Base-by-base conservation (phyloP, 148 eudicot species). In the Nepenthes gracilis region DNA sequence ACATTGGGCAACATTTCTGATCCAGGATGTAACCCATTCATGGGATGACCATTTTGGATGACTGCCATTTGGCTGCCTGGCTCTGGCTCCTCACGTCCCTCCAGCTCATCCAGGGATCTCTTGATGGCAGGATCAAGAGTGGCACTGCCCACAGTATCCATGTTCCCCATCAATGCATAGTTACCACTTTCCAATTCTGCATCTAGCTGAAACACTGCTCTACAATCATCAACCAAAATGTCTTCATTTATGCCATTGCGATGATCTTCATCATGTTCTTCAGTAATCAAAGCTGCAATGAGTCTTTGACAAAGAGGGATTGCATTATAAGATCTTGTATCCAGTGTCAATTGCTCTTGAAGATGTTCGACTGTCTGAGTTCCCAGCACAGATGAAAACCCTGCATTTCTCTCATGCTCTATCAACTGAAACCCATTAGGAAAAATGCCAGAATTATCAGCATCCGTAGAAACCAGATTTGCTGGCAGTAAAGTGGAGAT, bases 281-380 rank as follows among this genome's bases (percentile, higher is more conserved):
- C 87, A 52, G 88, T 72, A 59, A 85, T 68, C 54, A 85, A 43
- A 64, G 92, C 92, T 61, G 87, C 72, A 49, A 82, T 66, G 33
- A 85, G 74, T 48, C 78, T 80, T 63, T 85, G 85, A 58, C 61
- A 80, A 23, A 85, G 68, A 40, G 92, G 67, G 60, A 72, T 63
- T 48, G 70, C 74, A 49, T 33, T 61, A 8, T 62, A 53, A 61
- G 33, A 60, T 45, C 58, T 56, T 33, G 58, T 54, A 32, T 63
- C 73, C 7, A 57, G 52, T 40, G 62, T 65, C 52, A 74, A 36
- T 60, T 64, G 59, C 40, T 77, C 79, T 14, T 60, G 50, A 15
- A 32, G n/a, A 54, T 14, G 57, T n/a, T 32, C 57, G 33, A 54
- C 32, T 11, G 2, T 32, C 33, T 32, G 15, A 33, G 35, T 55